A percentile compares a stretch with the other conserved stretches of the same genome.
These are phyloP conservation scores for Verticillium alfalfae DNA, from an alignment of 2,329 filamentous ascomycete genomes.

Conservation along the genomic window DNA sequence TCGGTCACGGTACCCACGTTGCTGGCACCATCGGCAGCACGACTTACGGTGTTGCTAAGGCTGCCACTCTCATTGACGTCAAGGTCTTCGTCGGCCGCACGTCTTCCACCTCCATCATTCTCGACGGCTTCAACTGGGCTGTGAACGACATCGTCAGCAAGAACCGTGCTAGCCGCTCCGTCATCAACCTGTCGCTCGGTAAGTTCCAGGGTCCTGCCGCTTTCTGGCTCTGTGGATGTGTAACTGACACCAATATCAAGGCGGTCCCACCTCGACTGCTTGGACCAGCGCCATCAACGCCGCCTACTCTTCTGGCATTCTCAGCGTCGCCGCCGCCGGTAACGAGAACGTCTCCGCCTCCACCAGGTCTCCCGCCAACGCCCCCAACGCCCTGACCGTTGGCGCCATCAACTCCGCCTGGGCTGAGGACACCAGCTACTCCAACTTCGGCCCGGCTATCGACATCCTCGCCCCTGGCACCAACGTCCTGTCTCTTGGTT, in stretches of 20 bases:
- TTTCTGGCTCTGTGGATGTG: too few species aligned
- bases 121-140: constrained; percentile 28
- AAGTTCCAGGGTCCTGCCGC: background rate
- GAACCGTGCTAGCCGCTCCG: constrained; percentile 21
- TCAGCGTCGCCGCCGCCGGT: constrained; percentile 49
- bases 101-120: constrained; percentile 21
- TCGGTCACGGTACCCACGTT: constrained; percentile 37
- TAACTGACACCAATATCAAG: constrained; percentile 12
- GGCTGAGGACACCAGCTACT: constrained; percentile 32
- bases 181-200: constrained; percentile 39
- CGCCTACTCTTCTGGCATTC: constrained; percentile 39
- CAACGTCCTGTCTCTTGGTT: constrained; percentile 40
- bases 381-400: constrained; percentile 43
- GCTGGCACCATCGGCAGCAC: constrained; percentile 27
- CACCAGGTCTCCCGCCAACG: constrained; percentile 41
- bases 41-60: constrained; percentile 36
- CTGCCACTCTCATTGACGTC: constrained; percentile 33
- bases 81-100: constrained; percentile 34
- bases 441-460: constrained; percentile 40
- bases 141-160: constrained; percentile 23
- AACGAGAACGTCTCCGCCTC: constrained; percentile 33
- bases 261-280: constrained; percentile 34
- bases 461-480: constrained; percentile 48
- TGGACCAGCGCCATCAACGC: constrained; percentile 44
- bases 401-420: constrained; percentile 38